Evolutionary conservation across 495 filamentous ascomycete species (phyloP).

Genomic region (Aspergillus saccharolyticus): DNA sequence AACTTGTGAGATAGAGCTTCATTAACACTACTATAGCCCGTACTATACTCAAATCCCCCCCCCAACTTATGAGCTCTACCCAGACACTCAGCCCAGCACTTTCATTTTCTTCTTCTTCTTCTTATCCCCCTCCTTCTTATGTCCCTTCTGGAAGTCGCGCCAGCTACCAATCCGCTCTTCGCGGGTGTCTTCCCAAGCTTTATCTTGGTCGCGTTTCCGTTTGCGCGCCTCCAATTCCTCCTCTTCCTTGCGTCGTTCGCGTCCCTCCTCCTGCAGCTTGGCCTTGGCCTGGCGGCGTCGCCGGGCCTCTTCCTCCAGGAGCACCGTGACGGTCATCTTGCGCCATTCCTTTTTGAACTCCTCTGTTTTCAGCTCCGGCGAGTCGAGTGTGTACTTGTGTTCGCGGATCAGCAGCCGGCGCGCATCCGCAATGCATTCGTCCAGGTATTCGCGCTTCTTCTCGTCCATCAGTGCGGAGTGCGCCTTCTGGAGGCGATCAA

Average conservation of each 20-base stretch:
- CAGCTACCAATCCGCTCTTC: conserved; percentile 91
- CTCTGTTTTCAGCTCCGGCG: conserved; percentile 69
- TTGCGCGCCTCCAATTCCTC: conserved; percentile 84
- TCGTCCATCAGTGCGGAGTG: conserved; percentile 89
- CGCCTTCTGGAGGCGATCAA: conserved; percentile 94
- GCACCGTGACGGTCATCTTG: conserved; percentile 83
- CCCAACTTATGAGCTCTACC: too few species aligned
- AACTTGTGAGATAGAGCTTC: not conserved
- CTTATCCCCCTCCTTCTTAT: conserved; percentile 47
- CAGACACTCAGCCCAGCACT: conserved; percentile 59
- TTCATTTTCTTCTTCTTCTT: conserved; percentile 95
- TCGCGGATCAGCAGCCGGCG: conserved; percentile 91
- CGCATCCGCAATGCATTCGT: conserved; percentile 94
- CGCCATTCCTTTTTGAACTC: conserved; percentile 82
- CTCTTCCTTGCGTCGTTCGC: conserved; percentile 81
- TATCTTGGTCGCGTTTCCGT: conserved; percentile 86
- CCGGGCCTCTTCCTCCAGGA: conserved; percentile 88
- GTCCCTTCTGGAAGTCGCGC: conserved; percentile 81
- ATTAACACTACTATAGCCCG: not conserved
- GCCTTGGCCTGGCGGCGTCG: conserved; percentile 83
- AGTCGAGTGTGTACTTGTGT: conserved; percentile 86
- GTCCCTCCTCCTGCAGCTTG: conserved; percentile 92
- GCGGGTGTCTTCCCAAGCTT: conserved; percentile 88
- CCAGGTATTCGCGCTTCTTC: conserved; percentile 77
- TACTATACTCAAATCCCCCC: too few species aligned